Percentiles rank a stretch among this genome's conserved stretches.
Conservation (phyloP, 805 yeast genomes). For the Peterozyma xylosa region DNA sequence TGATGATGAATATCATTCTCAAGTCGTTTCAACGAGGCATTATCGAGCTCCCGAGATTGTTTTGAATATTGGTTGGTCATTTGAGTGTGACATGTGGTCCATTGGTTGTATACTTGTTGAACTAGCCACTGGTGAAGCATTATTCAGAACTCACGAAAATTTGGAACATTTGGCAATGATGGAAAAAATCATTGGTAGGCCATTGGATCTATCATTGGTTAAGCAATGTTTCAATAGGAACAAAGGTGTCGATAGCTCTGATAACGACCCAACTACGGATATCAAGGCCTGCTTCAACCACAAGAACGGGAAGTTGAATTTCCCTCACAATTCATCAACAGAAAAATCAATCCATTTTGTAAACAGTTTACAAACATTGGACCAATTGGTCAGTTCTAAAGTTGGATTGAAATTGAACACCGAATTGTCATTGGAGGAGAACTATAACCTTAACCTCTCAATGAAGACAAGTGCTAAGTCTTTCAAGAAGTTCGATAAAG, state of each 20-base stretch:
- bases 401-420: slow-evolving; percentile 21
- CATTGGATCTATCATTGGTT: slow-evolving; percentile 33
- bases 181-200: slow-evolving; percentile 64
- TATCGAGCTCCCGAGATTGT: slow-evolving; percentile 97
- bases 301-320: slow-evolving; percentile 20
- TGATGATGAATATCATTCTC: slow-evolving; percentile 87
- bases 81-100: slow-evolving; percentile 96
- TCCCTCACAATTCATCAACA: slow-evolving; percentile 28
- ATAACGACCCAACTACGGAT: slow-evolving; percentile 1
- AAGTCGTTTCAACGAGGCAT: slow-evolving; percentile 90
- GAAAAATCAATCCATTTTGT: slow-evolving; percentile 28
- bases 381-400: slow-evolving; percentile 19
- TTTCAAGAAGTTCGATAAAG: slow-evolving; percentile 31
- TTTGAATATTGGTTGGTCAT: slow-evolving; percentile 93
- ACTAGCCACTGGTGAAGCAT: slow-evolving; percentile 86
- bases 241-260: slow-evolving; percentile 12
- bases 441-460: slow-evolving; percentile 1
- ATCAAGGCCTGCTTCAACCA: slow-evolving; percentile 21
- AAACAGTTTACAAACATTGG: slow-evolving; percentile 19
- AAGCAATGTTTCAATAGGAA: slow-evolving; percentile 19
- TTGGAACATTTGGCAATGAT: slow-evolving; percentile 92
- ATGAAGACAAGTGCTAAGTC: slow-evolving; percentile 11
- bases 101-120: slow-evolving; percentile 91
- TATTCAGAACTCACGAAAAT: slow-evolving; percentile 93
- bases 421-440: slow-evolving; percentile 16